Evolutionary conservation across 257 asterid genomes (phyloP).

Genomic region (Solanum pimpinellifolium): DNA sequence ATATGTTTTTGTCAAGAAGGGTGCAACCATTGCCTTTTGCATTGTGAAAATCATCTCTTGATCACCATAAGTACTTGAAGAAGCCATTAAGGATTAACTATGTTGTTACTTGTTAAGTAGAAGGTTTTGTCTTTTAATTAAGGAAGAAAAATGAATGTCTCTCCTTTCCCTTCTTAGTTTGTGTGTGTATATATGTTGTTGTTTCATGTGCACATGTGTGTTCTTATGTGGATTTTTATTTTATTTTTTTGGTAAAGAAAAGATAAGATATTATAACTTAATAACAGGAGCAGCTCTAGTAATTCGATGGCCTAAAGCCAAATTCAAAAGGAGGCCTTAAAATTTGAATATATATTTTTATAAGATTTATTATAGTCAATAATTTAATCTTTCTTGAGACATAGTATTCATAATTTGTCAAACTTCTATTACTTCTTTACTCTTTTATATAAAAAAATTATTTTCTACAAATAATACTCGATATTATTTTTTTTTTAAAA

Average conservation of each 20-base stretch:
- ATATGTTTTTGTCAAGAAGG: slow-evolving; percentile 7
- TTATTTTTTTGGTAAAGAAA: neutral
- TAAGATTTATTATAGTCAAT: no score
- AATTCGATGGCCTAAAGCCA: no score
- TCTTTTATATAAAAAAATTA: no score
- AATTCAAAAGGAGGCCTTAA: no score
- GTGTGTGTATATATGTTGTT: neutral
- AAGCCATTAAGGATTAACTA: neutral
- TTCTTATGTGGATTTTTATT: neutral
- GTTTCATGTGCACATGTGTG: neutral
- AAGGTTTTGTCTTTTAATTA: neutral
- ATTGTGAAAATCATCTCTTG: neutral
- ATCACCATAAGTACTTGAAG: neutral
- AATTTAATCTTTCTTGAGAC: no score
- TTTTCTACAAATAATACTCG: no score
- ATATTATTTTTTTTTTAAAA: no score
- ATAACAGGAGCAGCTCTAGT: no score
- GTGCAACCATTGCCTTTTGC: neutral
- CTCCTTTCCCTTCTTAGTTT: neutral
- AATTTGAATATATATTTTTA: no score
- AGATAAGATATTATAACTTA: neutral
- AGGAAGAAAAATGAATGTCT: neutral
- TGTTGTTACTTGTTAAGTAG: neutral
- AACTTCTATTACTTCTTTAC: no score
- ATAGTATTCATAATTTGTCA: no score